Base-by-base conservation (phyloP, 108 stramenopile genomes). In the Asterionellopsis glacialis region DNA sequence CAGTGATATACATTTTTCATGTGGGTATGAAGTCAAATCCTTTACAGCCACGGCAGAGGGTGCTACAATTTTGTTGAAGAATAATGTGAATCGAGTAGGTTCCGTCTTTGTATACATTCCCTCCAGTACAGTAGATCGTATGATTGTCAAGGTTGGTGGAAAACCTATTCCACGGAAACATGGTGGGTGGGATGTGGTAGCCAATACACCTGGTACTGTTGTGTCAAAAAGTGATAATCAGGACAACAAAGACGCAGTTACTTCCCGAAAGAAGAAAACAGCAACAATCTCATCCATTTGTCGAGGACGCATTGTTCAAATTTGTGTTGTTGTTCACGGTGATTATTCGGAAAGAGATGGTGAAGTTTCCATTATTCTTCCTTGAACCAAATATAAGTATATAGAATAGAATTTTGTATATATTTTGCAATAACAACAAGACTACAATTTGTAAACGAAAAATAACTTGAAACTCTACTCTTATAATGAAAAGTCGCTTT, bases 1-100 rank as follows among this genome's bases (percentile, higher is more conserved):
- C 2, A 88, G 88, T 57, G 85, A 91, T 56, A 60, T 96, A 26
- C 95, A 96, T 60, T 94, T 94, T 64, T 86, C 91, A 4, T 91
- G 91, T 64, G 93, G 95, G 0, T 85, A 81, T 51, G 95, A 96
- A 60, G 84, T 96, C 3, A 33, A 61, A 45, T 65, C 63, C 11
- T 93, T 90, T 61, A 74, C 73, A 18, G 61, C 51, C 9, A 51
- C 51, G 7, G 1, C 59, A 0, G 15, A 59, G 22, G 18, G 26
- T 18, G 26, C 51, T 21, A 56, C 62, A 19, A 43, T 90, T 27
- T 39, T 43, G 0, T 71, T 90, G 56, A 82, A 81, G 63, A 83
- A 77, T 21, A 67, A 81, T 22, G 71, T 74, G 45, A 63, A 83
- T 21, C 84, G 84, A 19, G 51, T 42, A 3, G 89, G 89, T 7